Evolutionary conservation across 345 rosid genomes (phyloP).

Genomic region (Euphorbia tirucalli): DNA sequence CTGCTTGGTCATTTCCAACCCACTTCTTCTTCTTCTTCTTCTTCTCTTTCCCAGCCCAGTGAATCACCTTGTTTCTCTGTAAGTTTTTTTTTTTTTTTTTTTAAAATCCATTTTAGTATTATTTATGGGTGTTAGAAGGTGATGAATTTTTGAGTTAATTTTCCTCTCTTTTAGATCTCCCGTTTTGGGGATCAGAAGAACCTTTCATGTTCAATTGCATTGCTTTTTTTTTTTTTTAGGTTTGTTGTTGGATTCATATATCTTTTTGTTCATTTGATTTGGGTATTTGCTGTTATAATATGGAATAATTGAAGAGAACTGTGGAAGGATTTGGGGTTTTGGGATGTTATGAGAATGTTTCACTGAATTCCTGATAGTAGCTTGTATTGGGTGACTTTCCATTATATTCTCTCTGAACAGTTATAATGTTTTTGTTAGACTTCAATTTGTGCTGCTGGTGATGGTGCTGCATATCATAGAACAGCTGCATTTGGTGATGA

Average conservation of each 20-base stretch:
- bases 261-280: too few species aligned
- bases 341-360: too few species aligned
- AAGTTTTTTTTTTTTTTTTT: constrained; percentile 22
- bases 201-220: too few species aligned
- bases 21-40: constrained; percentile 40
- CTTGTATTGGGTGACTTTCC: neutral
- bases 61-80: constrained; percentile 46
- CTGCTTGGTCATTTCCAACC: constrained; percentile 73
- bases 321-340: neutral
- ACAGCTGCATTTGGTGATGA: constrained; percentile 79
- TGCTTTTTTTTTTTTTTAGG: too few species aligned
- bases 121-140: neutral
- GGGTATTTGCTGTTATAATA: too few species aligned
- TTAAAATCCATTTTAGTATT: neutral
- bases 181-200: too few species aligned
- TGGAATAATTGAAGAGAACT: too few species aligned
- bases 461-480: constrained; percentile 53
- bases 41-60: constrained; percentile 27
- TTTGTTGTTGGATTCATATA: neutral
- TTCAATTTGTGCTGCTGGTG: constrained; percentile 67
- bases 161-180: neutral
- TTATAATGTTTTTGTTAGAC: constrained; percentile 33
- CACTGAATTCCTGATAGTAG: too few species aligned
- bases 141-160: neutral
- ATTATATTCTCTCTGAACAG: neutral